Evolutionary conservation across 2,329 filamentous ascomycete genomes (phyloP), one percentile per base, ranked within the genome.

Genomic region (Furcasterigmium furcatum): DNA sequence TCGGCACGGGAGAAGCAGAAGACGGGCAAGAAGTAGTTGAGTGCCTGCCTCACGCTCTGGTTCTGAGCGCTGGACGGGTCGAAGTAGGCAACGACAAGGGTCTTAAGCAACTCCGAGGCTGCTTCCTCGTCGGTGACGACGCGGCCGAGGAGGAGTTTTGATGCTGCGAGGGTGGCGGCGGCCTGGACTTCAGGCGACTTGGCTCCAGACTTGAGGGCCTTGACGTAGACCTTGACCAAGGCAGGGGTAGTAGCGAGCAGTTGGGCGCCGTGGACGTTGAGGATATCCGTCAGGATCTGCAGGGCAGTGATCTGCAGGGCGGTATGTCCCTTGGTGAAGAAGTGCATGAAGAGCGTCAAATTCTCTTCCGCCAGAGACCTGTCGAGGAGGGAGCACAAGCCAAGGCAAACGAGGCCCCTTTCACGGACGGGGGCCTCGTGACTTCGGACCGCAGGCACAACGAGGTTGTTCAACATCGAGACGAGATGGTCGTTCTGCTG

Each of bases 381-480:
- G 61, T 96, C 91, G 8, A 99, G 82, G 24, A 99, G 77, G 55
- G 91, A 91, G 64, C 91, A 96, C 9, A 99, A 76, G 4, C 94
- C 94, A 9, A 99, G 72, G 58, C 92, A 97, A 18, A 95, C 76
- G 12, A 99, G 74, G 16, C 94, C 94, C 46, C 90, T 82, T 67
- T 99, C 94, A 50, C 94, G 83, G 38, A 99, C 91, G 1, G 91
- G 90, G 5, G 90, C 88, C 61, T 97, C 91, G 56, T 96, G 90
- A 59, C 88, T 94, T 53, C 92, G 85, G 14, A 99, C 92, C 22
- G 94, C 94, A 7, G 94, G 94, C 3, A 99, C 91, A 36, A 99
- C 89, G 9, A 99, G 79, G 54, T 94, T 97, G 72, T 99, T 97
- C 41, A 99, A 76, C 87, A 97, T 96, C n/a, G 88, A 88, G 4